Evolutionary conservation across 1,284 basidiomycete species (phyloP), one percentile per base, ranked within the genome.

Genomic region (Trametes versicolor): DNA sequence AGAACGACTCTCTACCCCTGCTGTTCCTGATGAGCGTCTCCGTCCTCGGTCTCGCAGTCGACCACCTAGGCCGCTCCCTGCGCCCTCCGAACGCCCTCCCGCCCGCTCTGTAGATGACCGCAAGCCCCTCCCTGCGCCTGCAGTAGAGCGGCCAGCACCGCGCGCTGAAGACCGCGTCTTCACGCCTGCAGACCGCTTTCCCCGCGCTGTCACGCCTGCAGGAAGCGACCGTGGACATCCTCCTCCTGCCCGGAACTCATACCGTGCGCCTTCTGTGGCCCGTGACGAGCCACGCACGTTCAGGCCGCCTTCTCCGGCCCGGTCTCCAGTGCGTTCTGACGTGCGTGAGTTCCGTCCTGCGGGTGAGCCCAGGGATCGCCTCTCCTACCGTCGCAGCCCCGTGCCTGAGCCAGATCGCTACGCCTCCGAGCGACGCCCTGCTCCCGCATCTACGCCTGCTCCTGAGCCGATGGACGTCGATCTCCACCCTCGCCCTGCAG

Each of bases 221-320:
- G 63, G 49, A 34, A 64, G 63, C 23, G 67, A 69, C 19, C 67
- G 70, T 58, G 66, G 64, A 17, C 63, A 68, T 17, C 61, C 70
- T 13, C 60, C 71, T n/a, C 58, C 64, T 25, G 67, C 70, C 2
- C 67, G 63, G 19, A 49, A 70, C n/a, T 43, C 41, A 34, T 63
- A 65, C 52, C 72, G 71, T 51, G 70, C 76, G 4, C 58, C 68
- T 13, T 74, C 76, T 51, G 63, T 73, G 0, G 71, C 71, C 41
- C 75, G 74, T 54, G 75, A 76, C 29, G 72, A 74, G 23, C 61
- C 72, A 1, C 72, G 72, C 19, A 37, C 70, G 17, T 74, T 73
- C 58, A 73, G 72, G 21, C 73, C 70, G 7, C 71, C 69, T 32
- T 71, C 67, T 32, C 68, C 67, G 17, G 68, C 66, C n/a, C 66